These are phyloP conservation scores for Mucor indicus DNA, from an alignment of 371 early-diverging fungal species.

Conservation along the genomic window DNA sequence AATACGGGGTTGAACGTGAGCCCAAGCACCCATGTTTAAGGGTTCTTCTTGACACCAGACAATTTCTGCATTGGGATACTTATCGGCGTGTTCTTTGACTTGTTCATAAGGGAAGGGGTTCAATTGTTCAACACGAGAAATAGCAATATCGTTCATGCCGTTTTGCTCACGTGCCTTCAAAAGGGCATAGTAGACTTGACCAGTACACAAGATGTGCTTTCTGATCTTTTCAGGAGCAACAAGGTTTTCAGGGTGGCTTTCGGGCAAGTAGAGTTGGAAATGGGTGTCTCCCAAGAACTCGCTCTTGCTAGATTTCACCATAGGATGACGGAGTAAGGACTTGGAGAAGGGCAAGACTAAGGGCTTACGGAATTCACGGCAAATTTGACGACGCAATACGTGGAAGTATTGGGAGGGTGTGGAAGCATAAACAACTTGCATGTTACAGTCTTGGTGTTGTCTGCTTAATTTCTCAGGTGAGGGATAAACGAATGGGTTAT, in stretches of 20 bases:
- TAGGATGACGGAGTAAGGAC: conserved; percentile 90
- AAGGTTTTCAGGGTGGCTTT: conserved; percentile 77
- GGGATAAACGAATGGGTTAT: conserved; percentile 87
- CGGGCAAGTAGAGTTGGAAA: conserved; percentile 92
- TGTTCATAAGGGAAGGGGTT: conserved; percentile 96
- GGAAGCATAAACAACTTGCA: conserved; percentile 94
- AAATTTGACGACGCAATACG: conserved; percentile 90
- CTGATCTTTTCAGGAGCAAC: conserved; percentile 76
- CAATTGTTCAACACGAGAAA: conserved; percentile 93
- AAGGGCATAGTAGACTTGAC: conserved; percentile 95
- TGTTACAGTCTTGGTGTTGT: conserved; percentile 96
- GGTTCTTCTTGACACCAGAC: conserved; percentile 97
- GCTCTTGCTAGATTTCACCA: conserved; percentile 77
- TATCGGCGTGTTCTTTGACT: conserved; percentile 80
- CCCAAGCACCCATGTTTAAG: conserved; percentile 91
- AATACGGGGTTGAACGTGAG: conserved; percentile 85
- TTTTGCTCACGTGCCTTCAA: conserved; percentile 84
- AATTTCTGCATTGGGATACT: conserved; percentile 87
- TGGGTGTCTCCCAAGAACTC: conserved; percentile 83
- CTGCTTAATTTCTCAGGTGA: conserved; percentile 75
- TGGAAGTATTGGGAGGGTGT: conserved; percentile 98
- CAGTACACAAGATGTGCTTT: conserved; percentile 89
- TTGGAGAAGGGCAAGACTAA: conserved; percentile 86
- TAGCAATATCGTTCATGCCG: conserved; percentile 81
- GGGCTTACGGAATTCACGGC: conserved; percentile 97